phyloP scores from a whole-genome alignment of 2,329 filamentous ascomycete genomes.

The Hypoxylon sp. region DNA sequence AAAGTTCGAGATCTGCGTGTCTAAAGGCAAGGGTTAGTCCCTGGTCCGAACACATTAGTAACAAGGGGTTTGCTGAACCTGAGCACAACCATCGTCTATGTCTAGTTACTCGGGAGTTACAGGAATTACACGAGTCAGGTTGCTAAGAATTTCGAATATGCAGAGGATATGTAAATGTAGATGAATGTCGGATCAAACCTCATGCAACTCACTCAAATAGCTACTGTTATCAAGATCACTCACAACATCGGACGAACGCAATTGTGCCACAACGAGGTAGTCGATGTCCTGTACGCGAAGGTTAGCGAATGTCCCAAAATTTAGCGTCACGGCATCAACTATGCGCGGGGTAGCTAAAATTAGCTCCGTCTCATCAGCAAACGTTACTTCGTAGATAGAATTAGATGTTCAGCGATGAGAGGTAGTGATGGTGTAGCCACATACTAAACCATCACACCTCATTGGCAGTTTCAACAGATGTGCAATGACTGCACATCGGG shows the following conservation, averaged over 20 bases:
- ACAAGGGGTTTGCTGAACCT: not conserved
- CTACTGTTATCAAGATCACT: conserved; percentile 17
- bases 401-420: conserved; percentile 4
- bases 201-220: conserved; percentile 3
- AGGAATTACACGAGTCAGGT: no score
- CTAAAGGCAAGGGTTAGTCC: conserved; percentile 20
- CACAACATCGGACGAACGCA: conserved; percentile 11
- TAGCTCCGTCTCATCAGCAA: conserved; percentile 9
- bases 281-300: conserved; percentile 2
- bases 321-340: conserved; percentile 6
- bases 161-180: not conserved
- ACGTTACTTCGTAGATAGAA: not conserved
- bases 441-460: not conserved
- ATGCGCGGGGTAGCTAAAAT: conserved; percentile 2
- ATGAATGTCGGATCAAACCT: conserved; percentile 6
- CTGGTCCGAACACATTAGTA: not conserved
- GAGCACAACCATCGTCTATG: not conserved
- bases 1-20: conserved; percentile 26
- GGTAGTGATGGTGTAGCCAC: not conserved
- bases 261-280: not conserved
- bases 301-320: not conserved
- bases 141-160: not conserved
- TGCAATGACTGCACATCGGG: not conserved
- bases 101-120: no score
- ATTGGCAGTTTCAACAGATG: not conserved